Base-by-base conservation (phyloP, 345 rosid genomes). In the Linum tenue region DNA sequence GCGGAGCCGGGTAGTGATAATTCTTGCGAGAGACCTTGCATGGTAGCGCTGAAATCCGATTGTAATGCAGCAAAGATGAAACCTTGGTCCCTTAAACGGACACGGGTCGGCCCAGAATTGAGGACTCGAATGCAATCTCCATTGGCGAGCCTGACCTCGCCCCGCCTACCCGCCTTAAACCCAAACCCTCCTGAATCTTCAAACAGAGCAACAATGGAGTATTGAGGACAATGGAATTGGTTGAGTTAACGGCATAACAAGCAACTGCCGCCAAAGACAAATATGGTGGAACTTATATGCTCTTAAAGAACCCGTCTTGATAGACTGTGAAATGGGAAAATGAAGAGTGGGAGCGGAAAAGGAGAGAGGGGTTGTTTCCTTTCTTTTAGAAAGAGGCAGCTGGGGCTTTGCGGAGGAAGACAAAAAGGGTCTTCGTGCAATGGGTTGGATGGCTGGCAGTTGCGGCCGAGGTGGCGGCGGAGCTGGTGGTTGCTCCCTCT, bases 111-210 rank as follows among this genome's bases (percentile, higher is more conserved):
- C 80, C 75, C 63, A 75, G 63, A 79, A 81, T 65, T 31, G 82
- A 81, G 36, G 80, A 70, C 22, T 88, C 82, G 64, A 81, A 75
- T 31, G 84, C 73, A 76, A 81, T 64, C 60, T 73, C 83, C 81
- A 76, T 77, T 65, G 60, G 22, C 40, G 62, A 39, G 53, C 14
- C 31, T 22, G 31, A 22, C 31, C 31, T 22, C 31, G 31, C 31
- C 31, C 31, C 31, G 31, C 31, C 31, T 22, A 22, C 31, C 31
- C 31, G 31, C 31, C 53, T 15, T 0, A 48, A 48, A 48, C 11
- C 53, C 53, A 48, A 48, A 43, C 9, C 15, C 14, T 48, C 53
- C 53, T 1, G 31, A 22, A 22, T 22, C 31, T 22, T 22, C 31
- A 22, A 48, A 7, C 50, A 11, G 50, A 43, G 10, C 10, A 43